Percentiles rank a stretch among this genome's conserved stretches.
Evolutionary conservation across 2,329 filamentous ascomycete species (phyloP).

Genomic region (Cladophialophora exuberans): DNA sequence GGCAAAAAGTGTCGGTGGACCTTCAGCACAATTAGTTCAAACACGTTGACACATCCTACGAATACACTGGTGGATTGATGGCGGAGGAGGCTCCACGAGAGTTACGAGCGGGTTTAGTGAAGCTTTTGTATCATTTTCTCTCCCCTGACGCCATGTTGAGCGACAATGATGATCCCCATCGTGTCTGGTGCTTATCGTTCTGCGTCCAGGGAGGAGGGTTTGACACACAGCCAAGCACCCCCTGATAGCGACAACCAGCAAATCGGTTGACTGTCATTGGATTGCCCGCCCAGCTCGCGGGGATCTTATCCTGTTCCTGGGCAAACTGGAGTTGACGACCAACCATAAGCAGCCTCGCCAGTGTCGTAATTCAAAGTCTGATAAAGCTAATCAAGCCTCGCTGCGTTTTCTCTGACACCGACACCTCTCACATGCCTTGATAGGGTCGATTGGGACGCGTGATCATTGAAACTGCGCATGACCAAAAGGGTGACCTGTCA

Average conservation of each 20-base stretch:
- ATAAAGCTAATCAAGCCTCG: slow-evolving; percentile 24
- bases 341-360: slow-evolving; percentile 1
- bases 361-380: slow-evolving; percentile 5
- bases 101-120: neutral
- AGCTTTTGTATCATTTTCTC: slow-evolving; percentile 10
- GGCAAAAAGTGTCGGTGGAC: slow-evolving; percentile 1
- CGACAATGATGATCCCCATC: neutral
- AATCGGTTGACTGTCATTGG: slow-evolving; percentile 2
- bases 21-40: neutral
- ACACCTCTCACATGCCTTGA: neutral
- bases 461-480: slow-evolving; percentile 1
- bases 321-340: neutral
- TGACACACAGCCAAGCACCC: slow-evolving; percentile 19
- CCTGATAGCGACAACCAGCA: slow-evolving; percentile 16
- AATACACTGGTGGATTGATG: neutral
- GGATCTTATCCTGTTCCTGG: slow-evolving; percentile 23
- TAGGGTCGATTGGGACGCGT: neutral
- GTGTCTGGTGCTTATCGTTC: slow-evolving; percentile 6
- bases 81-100: neutral
- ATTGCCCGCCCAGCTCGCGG: neutral
- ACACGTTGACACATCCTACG: slow-evolving; percentile 8
- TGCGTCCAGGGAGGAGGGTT: slow-evolving; percentile 1
- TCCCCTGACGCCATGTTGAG: slow-evolving; percentile 11
- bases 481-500: too few relatives aligned
- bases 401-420: slow-evolving; percentile 8